Conservation (phyloP, 306 rosid species). For the Lagenaria siceraria region DNA sequence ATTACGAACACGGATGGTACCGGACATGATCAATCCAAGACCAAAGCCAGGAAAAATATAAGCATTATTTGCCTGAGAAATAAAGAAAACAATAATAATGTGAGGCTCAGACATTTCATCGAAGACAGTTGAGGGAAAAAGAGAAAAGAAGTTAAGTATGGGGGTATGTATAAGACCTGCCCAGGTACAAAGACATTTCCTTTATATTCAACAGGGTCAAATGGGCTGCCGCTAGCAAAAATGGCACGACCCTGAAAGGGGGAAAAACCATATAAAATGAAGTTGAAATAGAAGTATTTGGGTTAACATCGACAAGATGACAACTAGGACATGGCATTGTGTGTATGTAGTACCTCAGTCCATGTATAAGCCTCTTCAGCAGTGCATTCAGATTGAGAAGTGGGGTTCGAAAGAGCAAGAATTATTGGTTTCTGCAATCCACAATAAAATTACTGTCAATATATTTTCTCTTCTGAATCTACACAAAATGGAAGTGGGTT, state of each 20-base stretch:
- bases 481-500: not conserved
- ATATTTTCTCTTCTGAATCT: not conserved
- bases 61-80: constrained; percentile 70
- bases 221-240: constrained; percentile 91
- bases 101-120: not conserved
- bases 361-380: constrained; percentile 53
- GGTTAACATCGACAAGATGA: not conserved
- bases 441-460: not conserved
- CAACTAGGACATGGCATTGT: not conserved
- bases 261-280: not conserved
- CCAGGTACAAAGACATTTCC: constrained; percentile 72
- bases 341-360: constrained; percentile 31
- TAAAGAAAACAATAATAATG: constrained; percentile 4
- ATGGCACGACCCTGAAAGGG: constrained; percentile 62
- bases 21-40: constrained; percentile 81
- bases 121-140: not conserved
- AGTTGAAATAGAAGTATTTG: not conserved
- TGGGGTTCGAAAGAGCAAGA: constrained; percentile 50
- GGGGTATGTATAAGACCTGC: constrained; percentile 40
- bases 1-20: constrained; percentile 71
- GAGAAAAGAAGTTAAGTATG: not conserved
- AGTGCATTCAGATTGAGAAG: constrained; percentile 57
- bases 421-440: constrained; percentile 36
- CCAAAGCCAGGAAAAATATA: constrained; percentile 97
- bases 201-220: constrained; percentile 56